These are phyloP conservation scores for Ustilago nuda DNA, from an alignment of 1,284 basidiomycete genomes.

Conservation along the genomic window DNA sequence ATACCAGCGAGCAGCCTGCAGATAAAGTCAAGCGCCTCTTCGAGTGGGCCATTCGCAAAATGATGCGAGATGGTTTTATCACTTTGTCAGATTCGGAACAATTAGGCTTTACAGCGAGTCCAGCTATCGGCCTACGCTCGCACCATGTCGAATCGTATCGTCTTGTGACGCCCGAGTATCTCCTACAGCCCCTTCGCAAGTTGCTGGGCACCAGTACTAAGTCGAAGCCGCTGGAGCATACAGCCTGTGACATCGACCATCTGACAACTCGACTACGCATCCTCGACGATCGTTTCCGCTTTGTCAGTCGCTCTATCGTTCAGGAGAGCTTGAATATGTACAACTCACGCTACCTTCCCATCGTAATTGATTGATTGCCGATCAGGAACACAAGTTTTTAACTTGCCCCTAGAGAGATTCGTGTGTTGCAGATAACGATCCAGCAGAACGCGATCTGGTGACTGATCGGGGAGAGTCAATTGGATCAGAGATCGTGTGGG, in stretches of 20 bases:
- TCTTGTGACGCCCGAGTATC: conserved; percentile 40
- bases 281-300: conserved; percentile 45
- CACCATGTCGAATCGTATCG: conserved; percentile 16
- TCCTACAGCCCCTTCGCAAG: conserved; percentile 15
- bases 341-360: conserved; percentile 12
- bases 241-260: conserved; percentile 11
- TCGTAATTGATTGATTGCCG: conserved; percentile 28
- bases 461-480: too few relatives aligned
- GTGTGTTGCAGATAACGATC: too few relatives aligned
- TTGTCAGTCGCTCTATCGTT: conserved; percentile 24
- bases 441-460: too few relatives aligned
- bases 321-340: conserved; percentile 38
- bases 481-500: too few relatives aligned
- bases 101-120: too few relatives aligned
- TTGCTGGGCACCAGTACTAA: conserved; percentile 12
- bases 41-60: conserved; percentile 43
- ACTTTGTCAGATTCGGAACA: conserved; percentile 14
- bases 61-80: conserved; percentile 53
- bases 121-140: not conserved
- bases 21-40: conserved; percentile 40
- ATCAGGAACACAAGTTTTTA: not conserved
- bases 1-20: conserved; percentile 19
- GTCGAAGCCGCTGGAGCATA: not conserved
- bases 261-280: conserved; percentile 29
- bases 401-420: not conserved